A percentile compares a stretch with the other conserved stretches of the same genome.
Evolutionary conservation across 768 basidiomycete genomes (phyloP).

Genomic region (Phylloporus rhodoxanthus): DNA sequence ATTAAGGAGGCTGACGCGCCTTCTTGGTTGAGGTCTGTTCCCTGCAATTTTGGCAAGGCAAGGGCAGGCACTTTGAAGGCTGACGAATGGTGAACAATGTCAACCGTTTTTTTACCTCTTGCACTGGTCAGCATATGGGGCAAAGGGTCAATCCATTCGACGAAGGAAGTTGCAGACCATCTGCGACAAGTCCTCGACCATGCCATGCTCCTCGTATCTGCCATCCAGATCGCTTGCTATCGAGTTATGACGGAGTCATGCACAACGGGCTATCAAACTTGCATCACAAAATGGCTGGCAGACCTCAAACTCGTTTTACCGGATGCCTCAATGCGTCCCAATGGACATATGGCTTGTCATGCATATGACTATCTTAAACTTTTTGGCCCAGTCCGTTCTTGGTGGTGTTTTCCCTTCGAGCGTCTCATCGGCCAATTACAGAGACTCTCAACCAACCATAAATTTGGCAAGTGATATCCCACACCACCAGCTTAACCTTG

Average conservation of each 20-base stretch:
- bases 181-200: constrained; percentile 16
- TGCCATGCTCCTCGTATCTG: background rate
- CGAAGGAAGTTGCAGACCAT: background rate
- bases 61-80: constrained; percentile 15
- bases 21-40: constrained; percentile 1
- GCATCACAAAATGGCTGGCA: constrained; percentile 16
- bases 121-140: constrained; percentile 20
- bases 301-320: constrained; percentile 20
- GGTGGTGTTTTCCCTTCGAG: too few species aligned
- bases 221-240: background rate
- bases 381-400: too few species aligned
- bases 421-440: too few species aligned
- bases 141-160: background rate
- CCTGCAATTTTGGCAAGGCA: constrained; percentile 13
- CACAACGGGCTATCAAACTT: constrained; percentile 3
- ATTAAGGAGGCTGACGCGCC: background rate
- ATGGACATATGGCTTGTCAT: constrained; percentile 24
- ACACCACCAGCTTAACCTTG: too few species aligned
- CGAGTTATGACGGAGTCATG: constrained; percentile 7
- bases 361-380: too few species aligned
- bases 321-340: constrained; percentile 10
- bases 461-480: too few species aligned
- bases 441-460: too few species aligned
- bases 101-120: constrained; percentile 15
- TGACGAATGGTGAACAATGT: constrained; percentile 16